Conservation (phyloP, 257 asterid species). For the Jacaranda mimosifolia region DNA sequence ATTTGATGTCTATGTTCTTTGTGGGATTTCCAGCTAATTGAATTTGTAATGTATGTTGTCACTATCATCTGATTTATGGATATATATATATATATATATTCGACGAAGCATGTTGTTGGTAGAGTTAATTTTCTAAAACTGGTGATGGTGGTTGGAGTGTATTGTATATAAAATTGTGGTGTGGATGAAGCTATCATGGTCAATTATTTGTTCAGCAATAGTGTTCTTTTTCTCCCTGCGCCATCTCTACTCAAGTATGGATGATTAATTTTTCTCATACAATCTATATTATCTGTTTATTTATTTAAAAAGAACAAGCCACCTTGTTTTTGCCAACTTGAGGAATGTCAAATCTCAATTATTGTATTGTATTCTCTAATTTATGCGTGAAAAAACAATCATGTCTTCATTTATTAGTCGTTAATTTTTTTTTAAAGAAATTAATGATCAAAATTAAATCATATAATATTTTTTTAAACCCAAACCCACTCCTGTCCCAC, state of each 20-base stretch:
- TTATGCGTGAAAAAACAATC: too few species aligned
- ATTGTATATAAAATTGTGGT: not conserved
- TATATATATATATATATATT: not conserved
- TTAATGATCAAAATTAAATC: too few species aligned
- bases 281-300: not conserved
- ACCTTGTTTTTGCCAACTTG: not conserved
- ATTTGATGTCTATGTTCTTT: not conserved
- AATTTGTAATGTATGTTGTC: constrained; percentile 34
- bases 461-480: too few species aligned
- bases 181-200: not conserved
- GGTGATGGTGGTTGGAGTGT: constrained; percentile 4
- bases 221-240: not conserved
- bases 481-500: too few species aligned
- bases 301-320: not conserved
- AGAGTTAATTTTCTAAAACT: not conserved
- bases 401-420: too few species aligned
- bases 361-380: too few species aligned
- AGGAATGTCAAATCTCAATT: not conserved
- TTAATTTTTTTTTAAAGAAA: too few species aligned
- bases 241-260: not conserved
- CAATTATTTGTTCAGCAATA: constrained; percentile 8
- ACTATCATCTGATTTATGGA: constrained; percentile 10
- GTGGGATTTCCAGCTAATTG: not conserved
- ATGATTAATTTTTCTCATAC: not conserved
- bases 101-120: constrained; percentile 29